Evolutionary conservation across 2,329 filamentous ascomycete genomes (phyloP).

Genomic region (Pseudocercospora fuligena): DNA sequence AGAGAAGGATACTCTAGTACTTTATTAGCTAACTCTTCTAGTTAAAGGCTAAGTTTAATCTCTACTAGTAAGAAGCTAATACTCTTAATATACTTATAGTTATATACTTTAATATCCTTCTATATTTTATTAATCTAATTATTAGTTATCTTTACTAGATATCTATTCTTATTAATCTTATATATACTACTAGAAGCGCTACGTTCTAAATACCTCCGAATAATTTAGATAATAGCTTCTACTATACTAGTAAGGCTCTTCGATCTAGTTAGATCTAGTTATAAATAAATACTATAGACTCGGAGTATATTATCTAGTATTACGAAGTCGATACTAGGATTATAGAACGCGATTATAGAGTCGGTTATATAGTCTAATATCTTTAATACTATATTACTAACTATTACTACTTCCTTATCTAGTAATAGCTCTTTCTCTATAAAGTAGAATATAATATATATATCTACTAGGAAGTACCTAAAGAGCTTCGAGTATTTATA

Average conservation of each 20-base stretch:
- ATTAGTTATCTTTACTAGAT: background rate
- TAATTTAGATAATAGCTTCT: background rate
- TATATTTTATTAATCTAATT: background rate
- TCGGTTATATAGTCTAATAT: background rate
- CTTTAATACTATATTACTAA: background rate
- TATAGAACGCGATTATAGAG: background rate
- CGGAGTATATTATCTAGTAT: background rate
- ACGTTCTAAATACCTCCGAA: background rate
- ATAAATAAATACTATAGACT: background rate
- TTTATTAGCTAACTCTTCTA: background rate
- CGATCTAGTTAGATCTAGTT: background rate
- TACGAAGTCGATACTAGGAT: background rate
- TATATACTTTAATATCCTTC: background rate
- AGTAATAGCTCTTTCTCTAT: background rate
- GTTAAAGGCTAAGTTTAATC: background rate
- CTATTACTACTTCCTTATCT: background rate
- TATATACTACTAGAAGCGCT: background rate
- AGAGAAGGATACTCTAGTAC: background rate
- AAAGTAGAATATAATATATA: background rate
- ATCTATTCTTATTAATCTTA: background rate
- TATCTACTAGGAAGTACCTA: background rate
- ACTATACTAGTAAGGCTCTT: no score
- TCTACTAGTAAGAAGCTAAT: background rate
- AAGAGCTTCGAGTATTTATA: background rate
- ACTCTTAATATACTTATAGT: background rate